These are phyloP conservation scores for barley (Hordeum vulgare) DNA, from an alignment of 176 grass and related monocot species.

Conservation along the genomic window MorexV3_pseudomolecules_assembly NC_058524.1:216123848-216124347, in stretches of 20 bases:
- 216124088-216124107: neutral
- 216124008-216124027: constrained; percentile 99
- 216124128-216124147: constrained; percentile 41
- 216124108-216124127: constrained; percentile 8
- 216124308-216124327: constrained; percentile 31
- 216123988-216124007: constrained; percentile 81
- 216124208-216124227: constrained; percentile 70
- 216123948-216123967: constrained; percentile 56
- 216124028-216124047: constrained; percentile 86
- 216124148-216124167: constrained; percentile 93
- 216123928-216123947: constrained; percentile 79
- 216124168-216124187: constrained; percentile 91
- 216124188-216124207: constrained; percentile 85
- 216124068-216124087: neutral
- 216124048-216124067: constrained; percentile 28
- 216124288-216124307: neutral
- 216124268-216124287: neutral
- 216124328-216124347: constrained; percentile 75
- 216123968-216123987: constrained; percentile 65
- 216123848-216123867: neutral
- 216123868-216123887: too few relatives aligned
- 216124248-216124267: neutral
- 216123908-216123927: constrained; percentile 18
- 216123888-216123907: too few relatives aligned
- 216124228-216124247: constrained; percentile 8